Conservation (phyloP, 1,284 basidiomycete genomes). For the Boletus smithii region DNA sequence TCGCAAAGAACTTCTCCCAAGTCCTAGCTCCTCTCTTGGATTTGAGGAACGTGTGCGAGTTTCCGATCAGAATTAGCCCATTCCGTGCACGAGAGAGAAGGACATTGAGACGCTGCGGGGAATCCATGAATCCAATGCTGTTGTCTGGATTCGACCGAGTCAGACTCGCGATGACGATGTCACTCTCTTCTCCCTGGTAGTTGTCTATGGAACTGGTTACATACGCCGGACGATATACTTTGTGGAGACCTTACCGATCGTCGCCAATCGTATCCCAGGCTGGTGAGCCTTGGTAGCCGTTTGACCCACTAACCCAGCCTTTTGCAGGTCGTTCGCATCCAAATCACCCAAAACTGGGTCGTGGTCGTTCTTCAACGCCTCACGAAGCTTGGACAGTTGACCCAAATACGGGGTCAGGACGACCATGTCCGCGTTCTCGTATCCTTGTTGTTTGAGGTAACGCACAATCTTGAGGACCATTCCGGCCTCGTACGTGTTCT, state of each 20-base stretch:
- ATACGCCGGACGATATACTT: not conserved
- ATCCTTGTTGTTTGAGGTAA: conserved; percentile 66
- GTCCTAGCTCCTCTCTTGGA: conserved; percentile 49
- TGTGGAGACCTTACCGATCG: conserved; percentile 46
- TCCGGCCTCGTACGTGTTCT: conserved; percentile 53
- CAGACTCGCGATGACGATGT: conserved; percentile 60
- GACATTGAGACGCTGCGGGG: conserved; percentile 65
- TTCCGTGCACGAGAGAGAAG: conserved; percentile 62
- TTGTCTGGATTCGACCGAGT: conserved; percentile 53
- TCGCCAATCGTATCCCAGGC: conserved; percentile 48
- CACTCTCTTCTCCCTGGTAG: conserved; percentile 67
- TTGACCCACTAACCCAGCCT: conserved; percentile 45
- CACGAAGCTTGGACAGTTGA: conserved; percentile 51
- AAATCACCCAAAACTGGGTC: conserved; percentile 63
- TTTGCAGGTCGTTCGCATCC: conserved; percentile 54
- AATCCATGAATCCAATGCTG: conserved; percentile 65
- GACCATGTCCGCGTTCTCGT: conserved; percentile 54
- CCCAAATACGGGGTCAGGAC: conserved; percentile 66
- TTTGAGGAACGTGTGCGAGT: conserved; percentile 52
- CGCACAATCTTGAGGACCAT: conserved; percentile 65
- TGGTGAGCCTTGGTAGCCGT: conserved; percentile 37
- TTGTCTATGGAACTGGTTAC: conserved; percentile 43
- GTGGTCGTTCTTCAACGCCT: conserved; percentile 43
- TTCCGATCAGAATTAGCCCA: conserved; percentile 61
- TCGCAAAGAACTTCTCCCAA: conserved; percentile 48